A percentile compares a stretch with the other conserved stretches of the same genome.
Conservation (phyloP, 2,329 filamentous ascomycete genomes). For the Pseudogymnoascus sp. region DNA sequence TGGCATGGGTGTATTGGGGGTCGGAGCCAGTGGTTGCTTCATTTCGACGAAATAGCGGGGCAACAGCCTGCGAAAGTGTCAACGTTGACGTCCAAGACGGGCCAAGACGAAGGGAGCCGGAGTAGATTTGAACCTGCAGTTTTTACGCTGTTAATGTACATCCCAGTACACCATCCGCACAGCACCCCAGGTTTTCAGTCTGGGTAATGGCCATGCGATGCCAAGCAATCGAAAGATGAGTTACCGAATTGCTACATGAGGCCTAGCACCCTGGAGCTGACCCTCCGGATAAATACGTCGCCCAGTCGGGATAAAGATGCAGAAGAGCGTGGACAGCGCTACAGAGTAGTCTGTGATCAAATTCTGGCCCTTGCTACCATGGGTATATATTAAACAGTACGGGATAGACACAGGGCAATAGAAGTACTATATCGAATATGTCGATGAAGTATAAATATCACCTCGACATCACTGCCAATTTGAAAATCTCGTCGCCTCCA, state of each 20-base stretch:
- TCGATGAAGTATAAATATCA: background rate
- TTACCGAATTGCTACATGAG: background rate
- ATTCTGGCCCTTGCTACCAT: background rate
- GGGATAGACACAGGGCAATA: background rate
- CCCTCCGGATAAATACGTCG: constrained; percentile 3
- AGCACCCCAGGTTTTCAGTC: background rate
- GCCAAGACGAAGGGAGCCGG: background rate
- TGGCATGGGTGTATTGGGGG: background rate
- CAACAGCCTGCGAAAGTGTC: background rate
- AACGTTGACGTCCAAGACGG: background rate
- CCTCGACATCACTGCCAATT: background rate
- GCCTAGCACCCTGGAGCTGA: background rate
- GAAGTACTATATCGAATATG: background rate
- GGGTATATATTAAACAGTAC: background rate
- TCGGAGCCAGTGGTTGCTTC: background rate
- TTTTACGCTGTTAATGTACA: background rate
- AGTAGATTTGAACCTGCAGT: background rate
- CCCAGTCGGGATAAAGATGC: constrained; percentile 3
- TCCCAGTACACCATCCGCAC: background rate
- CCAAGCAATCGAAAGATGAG: background rate
- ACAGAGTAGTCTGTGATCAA: background rate
- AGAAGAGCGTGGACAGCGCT: background rate
- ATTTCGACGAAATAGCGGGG: background rate
- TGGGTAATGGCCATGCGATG: background rate
- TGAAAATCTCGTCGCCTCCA: background rate